Conservation (phyloP, 2,329 filamentous ascomycete genomes). For the Blumeriella jaapii region DNA sequence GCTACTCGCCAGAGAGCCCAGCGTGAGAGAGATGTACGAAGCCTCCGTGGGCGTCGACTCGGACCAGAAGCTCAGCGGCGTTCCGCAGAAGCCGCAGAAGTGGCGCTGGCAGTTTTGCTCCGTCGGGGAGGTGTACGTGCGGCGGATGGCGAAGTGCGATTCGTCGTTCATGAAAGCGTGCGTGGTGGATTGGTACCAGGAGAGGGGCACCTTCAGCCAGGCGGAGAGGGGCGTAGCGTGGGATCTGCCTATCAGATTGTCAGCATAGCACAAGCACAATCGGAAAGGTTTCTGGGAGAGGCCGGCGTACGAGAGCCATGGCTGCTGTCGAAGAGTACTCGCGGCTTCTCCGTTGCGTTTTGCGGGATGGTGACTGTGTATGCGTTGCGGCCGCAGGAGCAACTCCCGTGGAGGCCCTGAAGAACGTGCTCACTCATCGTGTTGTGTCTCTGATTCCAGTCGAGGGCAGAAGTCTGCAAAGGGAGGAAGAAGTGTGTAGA, state of each 20-base stretch:
- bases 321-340: conserved; percentile 51
- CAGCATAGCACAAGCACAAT: neutral
- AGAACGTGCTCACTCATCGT: conserved; percentile 30
- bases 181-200: conserved; percentile 69
- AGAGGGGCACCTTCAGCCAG: conserved; percentile 71
- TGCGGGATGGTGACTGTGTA: conserved; percentile 64
- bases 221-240: conserved; percentile 65
- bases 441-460: too few relatives aligned
- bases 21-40: conserved; percentile 67
- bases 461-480: too few relatives aligned
- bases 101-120: conserved; percentile 51
- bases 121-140: conserved; percentile 50
- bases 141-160: conserved; percentile 52
- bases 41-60: conserved; percentile 60
- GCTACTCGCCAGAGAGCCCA: conserved; percentile 63
- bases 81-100: conserved; percentile 90
- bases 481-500: neutral
- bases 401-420: conserved; percentile 65
- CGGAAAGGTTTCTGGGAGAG: neutral
- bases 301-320: conserved; percentile 50
- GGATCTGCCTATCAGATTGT: conserved; percentile 40
- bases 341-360: conserved; percentile 42
- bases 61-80: conserved; percentile 72
- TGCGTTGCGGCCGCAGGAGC: conserved; percentile 75
- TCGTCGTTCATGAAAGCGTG: conserved; percentile 71